Evolutionary conservation across 768 basidiomycete species (phyloP).

Genomic region (Rubroboletus satanas): DNA sequence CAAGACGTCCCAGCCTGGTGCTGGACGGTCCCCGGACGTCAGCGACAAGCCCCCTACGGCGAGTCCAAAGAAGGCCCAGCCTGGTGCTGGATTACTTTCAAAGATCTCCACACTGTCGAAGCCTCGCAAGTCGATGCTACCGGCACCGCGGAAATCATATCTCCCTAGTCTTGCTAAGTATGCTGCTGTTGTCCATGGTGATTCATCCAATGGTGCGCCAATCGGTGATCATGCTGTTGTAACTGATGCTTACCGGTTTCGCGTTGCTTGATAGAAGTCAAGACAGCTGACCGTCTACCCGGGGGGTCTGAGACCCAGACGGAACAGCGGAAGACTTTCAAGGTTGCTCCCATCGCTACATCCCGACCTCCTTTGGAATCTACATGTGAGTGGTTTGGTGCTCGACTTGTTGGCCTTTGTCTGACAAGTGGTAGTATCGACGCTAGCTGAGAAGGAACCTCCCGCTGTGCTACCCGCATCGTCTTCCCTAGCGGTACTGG

Average conservation of each 20-base stretch:
- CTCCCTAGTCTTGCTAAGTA: not conserved
- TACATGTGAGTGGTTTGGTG: slow-evolving; percentile 4
- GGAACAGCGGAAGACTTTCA: not conserved
- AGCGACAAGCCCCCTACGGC: not conserved
- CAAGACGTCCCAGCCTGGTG: not conserved
- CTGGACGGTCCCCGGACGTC: not conserved
- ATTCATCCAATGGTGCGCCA: slow-evolving; percentile 1
- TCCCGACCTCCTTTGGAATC: not conserved
- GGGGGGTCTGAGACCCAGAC: slow-evolving; percentile 18
- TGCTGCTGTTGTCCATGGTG: not conserved
- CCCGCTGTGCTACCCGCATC: slow-evolving; percentile 2
- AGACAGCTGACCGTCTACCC: slow-evolving; percentile 3
- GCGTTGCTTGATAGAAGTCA: slow-evolving; percentile 5
- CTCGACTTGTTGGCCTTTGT: not conserved
- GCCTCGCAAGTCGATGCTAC: slow-evolving; percentile 13
- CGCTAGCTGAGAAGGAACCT: not conserved
- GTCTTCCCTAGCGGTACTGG: slow-evolving; percentile 14
- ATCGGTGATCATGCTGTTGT: not conserved
- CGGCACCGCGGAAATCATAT: slow-evolving; percentile 2
- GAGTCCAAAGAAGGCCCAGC: not conserved
- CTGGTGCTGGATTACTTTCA: slow-evolving; percentile 3
- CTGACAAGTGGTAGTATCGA: slow-evolving; percentile 8
- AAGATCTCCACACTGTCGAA: not conserved
- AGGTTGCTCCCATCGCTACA: not conserved
- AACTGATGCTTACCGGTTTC: not conserved